Percentiles rank a stretch among this genome's conserved stretches.
Conservation (phyloP, 257 asterid genomes). For the Petrea volubilis region DNA sequence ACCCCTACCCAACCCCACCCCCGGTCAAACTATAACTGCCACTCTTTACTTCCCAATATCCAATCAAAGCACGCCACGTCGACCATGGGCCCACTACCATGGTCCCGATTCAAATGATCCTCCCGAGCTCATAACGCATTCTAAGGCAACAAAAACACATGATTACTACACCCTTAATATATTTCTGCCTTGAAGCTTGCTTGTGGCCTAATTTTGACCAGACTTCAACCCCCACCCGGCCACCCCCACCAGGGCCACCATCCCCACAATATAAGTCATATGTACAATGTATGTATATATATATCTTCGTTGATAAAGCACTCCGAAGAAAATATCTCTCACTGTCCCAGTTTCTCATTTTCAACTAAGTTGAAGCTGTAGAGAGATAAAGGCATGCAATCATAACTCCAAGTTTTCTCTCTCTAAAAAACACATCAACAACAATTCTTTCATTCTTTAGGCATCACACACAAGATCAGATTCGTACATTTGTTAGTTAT, state of each 20-base stretch:
- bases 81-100: neutral
- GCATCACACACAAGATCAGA: neutral
- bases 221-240: neutral
- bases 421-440: too few relatives aligned
- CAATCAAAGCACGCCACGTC: slow-evolving; percentile 6
- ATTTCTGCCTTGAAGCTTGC: neutral
- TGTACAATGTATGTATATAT: neutral
- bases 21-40: slow-evolving; percentile 13
- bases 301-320: neutral
- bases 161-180: neutral
- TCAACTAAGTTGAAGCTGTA: neutral
- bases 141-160: neutral
- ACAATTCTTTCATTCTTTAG: slow-evolving; percentile 16
- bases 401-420: slow-evolving; percentile 4
- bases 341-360: neutral
- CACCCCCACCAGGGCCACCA: neutral
- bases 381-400: slow-evolving; percentile 15
- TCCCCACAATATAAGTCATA: neutral
- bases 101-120: neutral
- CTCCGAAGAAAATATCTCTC: neutral
- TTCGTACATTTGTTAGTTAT: neutral
- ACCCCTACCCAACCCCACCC: neutral
- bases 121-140: neutral
- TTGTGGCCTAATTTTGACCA: slow-evolving; percentile 37
- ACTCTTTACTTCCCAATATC: neutral